Evolutionary conservation across 2,329 filamentous ascomycete species (phyloP).

Genomic region (Ceratocystis eucalypticola): DNA sequence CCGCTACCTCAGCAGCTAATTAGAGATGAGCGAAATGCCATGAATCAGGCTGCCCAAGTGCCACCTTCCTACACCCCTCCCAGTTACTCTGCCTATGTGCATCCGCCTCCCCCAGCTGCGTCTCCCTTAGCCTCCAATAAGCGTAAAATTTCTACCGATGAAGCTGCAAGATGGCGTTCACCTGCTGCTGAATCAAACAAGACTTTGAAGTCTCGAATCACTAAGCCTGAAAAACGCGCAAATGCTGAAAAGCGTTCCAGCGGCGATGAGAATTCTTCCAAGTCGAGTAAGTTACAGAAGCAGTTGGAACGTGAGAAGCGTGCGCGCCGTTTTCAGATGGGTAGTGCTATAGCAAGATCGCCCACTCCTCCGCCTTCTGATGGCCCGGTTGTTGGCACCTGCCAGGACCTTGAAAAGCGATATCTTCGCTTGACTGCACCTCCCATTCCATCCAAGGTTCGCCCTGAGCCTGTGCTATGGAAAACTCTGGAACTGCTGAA

Average conservation of each 20-base stretch:
- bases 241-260: conserved; percentile 28
- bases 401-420: conserved; percentile 73
- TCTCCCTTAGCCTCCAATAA: conserved; percentile 24
- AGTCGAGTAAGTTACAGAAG: conserved; percentile 74
- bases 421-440: conserved; percentile 88
- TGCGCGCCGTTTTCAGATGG: conserved; percentile 68
- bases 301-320: conserved; percentile 79
- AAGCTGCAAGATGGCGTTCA: conserved; percentile 36
- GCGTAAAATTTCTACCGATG: conserved; percentile 44
- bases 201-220: conserved; percentile 20
- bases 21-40: conserved; percentile 45
- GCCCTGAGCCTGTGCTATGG: conserved; percentile 64
- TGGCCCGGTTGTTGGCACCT: conserved; percentile 74
- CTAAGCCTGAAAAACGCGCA: conserved; percentile 31
- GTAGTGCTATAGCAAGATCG: conserved; percentile 39
- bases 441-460: conserved; percentile 77
- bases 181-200: conserved; percentile 11
- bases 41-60: not conserved
- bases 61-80: conserved; percentile 19
- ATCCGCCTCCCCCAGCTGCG: not conserved
- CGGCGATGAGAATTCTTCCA: conserved; percentile 36
- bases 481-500: conserved; percentile 80
- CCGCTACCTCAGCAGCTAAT: conserved; percentile 78
- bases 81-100: conserved; percentile 22
- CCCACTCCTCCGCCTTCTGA: conserved; percentile 43